These are phyloP conservation scores for Skeletonema potamos DNA, from an alignment of 108 stramenopile genomes.

Conservation along the genomic window DNA sequence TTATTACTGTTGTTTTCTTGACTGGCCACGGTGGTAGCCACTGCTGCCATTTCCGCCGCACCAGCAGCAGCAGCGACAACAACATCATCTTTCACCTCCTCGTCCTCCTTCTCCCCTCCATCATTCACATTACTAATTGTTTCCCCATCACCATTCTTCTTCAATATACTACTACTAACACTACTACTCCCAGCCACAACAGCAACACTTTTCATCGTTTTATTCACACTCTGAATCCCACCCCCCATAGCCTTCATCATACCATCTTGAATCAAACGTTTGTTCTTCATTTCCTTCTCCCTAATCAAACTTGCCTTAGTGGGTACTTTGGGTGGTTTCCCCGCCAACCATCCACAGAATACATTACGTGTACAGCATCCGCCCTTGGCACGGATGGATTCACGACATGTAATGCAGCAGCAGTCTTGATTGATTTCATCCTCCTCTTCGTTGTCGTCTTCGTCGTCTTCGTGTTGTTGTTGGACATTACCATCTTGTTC, in stretches of 20 bases:
- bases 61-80: background rate
- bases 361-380: slow-evolving; percentile 15
- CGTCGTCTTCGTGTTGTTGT: background rate
- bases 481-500: background rate
- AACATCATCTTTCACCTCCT: background rate
- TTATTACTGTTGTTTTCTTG: background rate
- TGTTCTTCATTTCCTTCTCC: background rate
- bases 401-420: slow-evolving; percentile 3
- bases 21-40: background rate
- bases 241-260: background rate
- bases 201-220: background rate
- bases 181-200: background rate
- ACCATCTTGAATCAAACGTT: background rate
- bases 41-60: slow-evolving; percentile 1
- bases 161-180: background rate
- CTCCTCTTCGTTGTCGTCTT: background rate
- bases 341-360: slow-evolving; percentile 16
- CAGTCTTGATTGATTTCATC: background rate
- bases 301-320: background rate
- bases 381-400: slow-evolving; percentile 1
- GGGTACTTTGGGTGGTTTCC: background rate
- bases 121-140: too few species aligned
- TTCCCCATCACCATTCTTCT: background rate
- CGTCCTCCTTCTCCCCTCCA: background rate
- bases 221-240: background rate